phyloP scores from a whole-genome alignment of 106 monocot genomes.

The Alisma plantagoaquatica region DNA sequence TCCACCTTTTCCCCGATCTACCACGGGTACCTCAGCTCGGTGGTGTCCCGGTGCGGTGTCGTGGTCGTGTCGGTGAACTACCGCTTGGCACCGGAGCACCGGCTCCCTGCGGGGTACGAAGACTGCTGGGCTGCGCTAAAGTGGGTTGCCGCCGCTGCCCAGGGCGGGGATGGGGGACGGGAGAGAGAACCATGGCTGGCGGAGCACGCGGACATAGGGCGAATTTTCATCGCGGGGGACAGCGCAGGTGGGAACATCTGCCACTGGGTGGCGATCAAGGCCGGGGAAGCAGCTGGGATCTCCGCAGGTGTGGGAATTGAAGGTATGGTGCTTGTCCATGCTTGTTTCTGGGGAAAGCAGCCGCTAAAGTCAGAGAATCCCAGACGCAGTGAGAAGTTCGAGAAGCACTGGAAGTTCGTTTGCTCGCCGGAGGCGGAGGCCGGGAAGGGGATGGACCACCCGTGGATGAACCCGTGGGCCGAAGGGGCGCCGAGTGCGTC shows the following conservation, averaged over 20 bases:
- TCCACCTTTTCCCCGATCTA: slow-evolving; percentile 24
- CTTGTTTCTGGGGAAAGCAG: slow-evolving; percentile 41
- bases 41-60: slow-evolving; percentile 11
- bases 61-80: slow-evolving; percentile 37
- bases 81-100: slow-evolving; percentile 41
- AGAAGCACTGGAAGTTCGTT: slow-evolving; percentile 25
- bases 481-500: slow-evolving; percentile 8
- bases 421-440: slow-evolving; percentile 6
- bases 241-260: slow-evolving; percentile 38
- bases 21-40: slow-evolving; percentile 27
- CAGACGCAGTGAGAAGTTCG: neutral
- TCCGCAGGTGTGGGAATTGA: slow-evolving; percentile 5
- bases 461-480: slow-evolving; percentile 18
- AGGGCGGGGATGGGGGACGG: too few relatives aligned
- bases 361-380: slow-evolving; percentile 19
- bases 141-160: slow-evolving; percentile 25
- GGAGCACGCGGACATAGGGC: slow-evolving; percentile 23
- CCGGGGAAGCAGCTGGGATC: slow-evolving; percentile 1
- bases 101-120: slow-evolving; percentile 36
- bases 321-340: slow-evolving; percentile 32
- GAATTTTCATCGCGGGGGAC: slow-evolving; percentile 35
- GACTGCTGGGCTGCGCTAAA: slow-evolving; percentile 24
- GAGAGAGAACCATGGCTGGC: slow-evolving; percentile 15
- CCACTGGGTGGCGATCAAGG: slow-evolving; percentile 30
- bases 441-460: slow-evolving; percentile 28